These are phyloP conservation scores for Tuber microsphaerosporum DNA, from an alignment of 495 filamentous ascomycete species.

Conservation along the genomic window DNA sequence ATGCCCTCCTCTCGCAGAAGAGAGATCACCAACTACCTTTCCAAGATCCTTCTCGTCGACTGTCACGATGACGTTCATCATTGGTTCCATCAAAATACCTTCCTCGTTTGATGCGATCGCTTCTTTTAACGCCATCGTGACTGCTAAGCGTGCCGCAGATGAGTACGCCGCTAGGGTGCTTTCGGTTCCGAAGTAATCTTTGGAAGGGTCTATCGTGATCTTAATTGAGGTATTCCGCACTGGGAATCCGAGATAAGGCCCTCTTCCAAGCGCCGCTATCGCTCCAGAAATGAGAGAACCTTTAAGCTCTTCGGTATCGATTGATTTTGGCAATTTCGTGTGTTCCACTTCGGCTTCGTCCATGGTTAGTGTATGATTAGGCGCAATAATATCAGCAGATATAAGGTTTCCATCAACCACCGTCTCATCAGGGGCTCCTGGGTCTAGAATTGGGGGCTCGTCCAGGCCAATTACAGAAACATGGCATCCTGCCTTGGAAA, in stretches of 20 bases:
- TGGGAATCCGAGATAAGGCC: constrained; percentile 67
- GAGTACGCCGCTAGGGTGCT: constrained; percentile 69
- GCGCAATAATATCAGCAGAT: background rate
- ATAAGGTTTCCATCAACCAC: constrained; percentile 30
- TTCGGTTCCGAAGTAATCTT: constrained; percentile 59
- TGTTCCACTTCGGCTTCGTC: constrained; percentile 40
- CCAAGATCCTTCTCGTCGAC: constrained; percentile 76
- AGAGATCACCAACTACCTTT: constrained; percentile 83
- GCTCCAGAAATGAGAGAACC: constrained; percentile 67
- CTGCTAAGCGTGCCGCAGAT: constrained; percentile 66
- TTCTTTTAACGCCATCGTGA: constrained; percentile 57
- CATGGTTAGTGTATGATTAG: background rate
- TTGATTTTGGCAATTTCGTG: constrained; percentile 22
- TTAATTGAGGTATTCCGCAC: constrained; percentile 63
- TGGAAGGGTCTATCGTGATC: constrained; percentile 58
- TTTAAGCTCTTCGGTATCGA: constrained; percentile 40
- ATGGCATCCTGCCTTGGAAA: constrained; percentile 66
- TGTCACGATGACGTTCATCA: constrained; percentile 78
- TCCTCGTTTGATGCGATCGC: constrained; percentile 46
- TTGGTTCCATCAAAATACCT: constrained; percentile 68
- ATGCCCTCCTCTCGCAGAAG: constrained; percentile 70
- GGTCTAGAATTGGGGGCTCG: constrained; percentile 50
- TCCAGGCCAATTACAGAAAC: constrained; percentile 58
- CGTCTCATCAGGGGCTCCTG: constrained; percentile 22
- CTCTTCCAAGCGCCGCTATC: constrained; percentile 76